Evolutionary conservation across 306 rosid genomes (phyloP).

Genomic region (Albizia julibrissin): DNA sequence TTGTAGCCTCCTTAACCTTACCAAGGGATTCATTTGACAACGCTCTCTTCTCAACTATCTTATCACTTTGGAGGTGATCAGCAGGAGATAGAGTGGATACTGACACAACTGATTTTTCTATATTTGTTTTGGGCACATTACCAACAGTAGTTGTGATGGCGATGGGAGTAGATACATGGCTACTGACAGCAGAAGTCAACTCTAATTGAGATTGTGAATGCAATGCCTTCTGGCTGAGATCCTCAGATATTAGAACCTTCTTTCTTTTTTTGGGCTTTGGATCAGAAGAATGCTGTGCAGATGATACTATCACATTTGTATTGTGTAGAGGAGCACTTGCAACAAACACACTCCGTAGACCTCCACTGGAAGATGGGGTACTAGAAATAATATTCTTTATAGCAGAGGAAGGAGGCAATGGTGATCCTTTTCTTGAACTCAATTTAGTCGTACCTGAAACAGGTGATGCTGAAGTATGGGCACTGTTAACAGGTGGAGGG

Average conservation of each 20-base stretch:
- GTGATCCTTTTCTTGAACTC: slow-evolving; percentile 60
- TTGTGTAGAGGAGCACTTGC: slow-evolving; percentile 57
- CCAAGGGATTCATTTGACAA: slow-evolving; percentile 71
- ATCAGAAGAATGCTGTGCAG: slow-evolving; percentile 57
- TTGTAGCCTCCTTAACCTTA: slow-evolving; percentile 87
- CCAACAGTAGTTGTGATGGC: slow-evolving; percentile 44
- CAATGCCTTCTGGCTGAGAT: slow-evolving; percentile 56
- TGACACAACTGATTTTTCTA: slow-evolving; percentile 50
- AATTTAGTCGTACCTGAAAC: slow-evolving; percentile 58
- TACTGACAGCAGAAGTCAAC: slow-evolving; percentile 44
- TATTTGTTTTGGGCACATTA: slow-evolving; percentile 45
- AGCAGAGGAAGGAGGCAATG: slow-evolving; percentile 53
- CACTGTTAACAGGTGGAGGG: slow-evolving; percentile 61
- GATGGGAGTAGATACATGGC: slow-evolving; percentile 48
- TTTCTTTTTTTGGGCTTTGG: slow-evolving; percentile 77
- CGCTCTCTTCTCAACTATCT: slow-evolving; percentile 48
- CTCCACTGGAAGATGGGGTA: slow-evolving; percentile 48
- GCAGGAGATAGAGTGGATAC: slow-evolving; percentile 42
- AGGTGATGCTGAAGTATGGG: slow-evolving; percentile 65
- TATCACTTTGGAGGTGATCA: slow-evolving; percentile 53
- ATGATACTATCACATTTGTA: slow-evolving; percentile 44
- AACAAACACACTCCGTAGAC: slow-evolving; percentile 43
- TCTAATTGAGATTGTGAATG: slow-evolving; percentile 51
- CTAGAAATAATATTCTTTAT: slow-evolving; percentile 53
- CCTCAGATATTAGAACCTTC: slow-evolving; percentile 59